These are phyloP conservation scores for Saccharum officinarum DNA, from an alignment of 176 grass and related monocot genomes.

Conservation along the genomic window DNA sequence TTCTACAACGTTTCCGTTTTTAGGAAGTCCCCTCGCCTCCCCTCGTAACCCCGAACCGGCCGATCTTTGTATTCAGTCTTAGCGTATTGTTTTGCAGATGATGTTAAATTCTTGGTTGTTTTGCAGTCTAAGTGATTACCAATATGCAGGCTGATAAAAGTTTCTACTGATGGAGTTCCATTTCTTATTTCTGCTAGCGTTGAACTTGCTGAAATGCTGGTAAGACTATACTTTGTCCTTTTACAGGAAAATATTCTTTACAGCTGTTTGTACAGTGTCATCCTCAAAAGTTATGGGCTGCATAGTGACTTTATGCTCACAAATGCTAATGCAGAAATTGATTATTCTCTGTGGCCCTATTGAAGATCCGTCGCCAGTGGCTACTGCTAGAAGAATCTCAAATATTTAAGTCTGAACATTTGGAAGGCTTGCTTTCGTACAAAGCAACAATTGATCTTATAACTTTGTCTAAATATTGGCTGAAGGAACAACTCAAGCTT, in stretches of 20 bases:
- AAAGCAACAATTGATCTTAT: too few species aligned
- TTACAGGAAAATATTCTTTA: conserved; percentile 7
- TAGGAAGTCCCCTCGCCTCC: too few species aligned
- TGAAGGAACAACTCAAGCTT: too few species aligned
- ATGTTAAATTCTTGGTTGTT: conserved; percentile 38
- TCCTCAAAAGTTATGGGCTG: conserved; percentile 19
- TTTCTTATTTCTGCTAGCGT: conserved; percentile 61
- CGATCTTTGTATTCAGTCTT: conserved; percentile 14
- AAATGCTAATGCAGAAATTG: conserved; percentile 70
- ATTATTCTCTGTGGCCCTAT: conserved; percentile 64
- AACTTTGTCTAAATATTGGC: too few species aligned
- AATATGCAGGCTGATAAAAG: conserved; percentile 45
- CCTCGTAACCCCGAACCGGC: too few species aligned
- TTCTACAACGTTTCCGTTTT: too few species aligned
- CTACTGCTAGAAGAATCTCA: conserved; percentile 43
- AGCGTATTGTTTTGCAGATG: conserved; percentile 24
- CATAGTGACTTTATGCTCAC: conserved; percentile 33
- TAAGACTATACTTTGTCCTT: conserved; percentile 34
- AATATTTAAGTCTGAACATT: too few species aligned
- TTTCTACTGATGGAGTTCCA: conserved; percentile 50
- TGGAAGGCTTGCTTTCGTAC: too few species aligned
- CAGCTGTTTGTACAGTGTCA: too few species aligned
- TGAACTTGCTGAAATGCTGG: conserved; percentile 77
- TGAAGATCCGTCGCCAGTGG: conserved; percentile 62
- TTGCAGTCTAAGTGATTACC: conserved; percentile 68